Base-by-base conservation (phyloP, 2,329 filamentous ascomycete species). In the Fonsecaea pedrosoi region DNA sequence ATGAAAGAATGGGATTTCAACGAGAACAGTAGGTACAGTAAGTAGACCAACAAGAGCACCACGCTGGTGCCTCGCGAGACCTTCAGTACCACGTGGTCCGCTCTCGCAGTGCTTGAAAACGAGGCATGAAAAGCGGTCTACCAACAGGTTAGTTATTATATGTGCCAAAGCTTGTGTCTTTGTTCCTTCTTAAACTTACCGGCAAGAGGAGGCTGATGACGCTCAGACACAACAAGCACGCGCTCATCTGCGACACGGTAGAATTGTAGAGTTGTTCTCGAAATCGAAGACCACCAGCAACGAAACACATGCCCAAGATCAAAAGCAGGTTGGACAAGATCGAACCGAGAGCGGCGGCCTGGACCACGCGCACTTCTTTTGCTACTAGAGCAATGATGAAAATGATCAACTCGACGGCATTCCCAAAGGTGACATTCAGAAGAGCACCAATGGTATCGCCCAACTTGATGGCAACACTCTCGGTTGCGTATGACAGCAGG, bases 241-340 rank as follows among this genome's bases (percentile, higher is more conserved):
- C 94, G 77, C 92, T 97, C 92, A 97, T 97, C 77, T 97, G 93
- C 0, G 93, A 97, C 66, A 97, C 92, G 25, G 92, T 97, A 79
- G 89, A 95, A 80, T 97, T 97, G 81, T 97, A 97, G 69, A 97
- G 89, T 87, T 97, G 94, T 81, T 97, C 94, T 76, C 91, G 90
- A 78, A 88, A 97, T 69, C 92, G 89, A 62, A 97, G 82, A 70
- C 93, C 94, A 75, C 94, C 94, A 30, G 96, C 81, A 60, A 96
- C 85, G 78, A 97, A 97, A 65, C 89, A 89, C 92, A 97, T 97
- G 74, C 94, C 94, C 73, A 97, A 81, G 75, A 96, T 96, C 68
- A 97, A 85, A 30, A 97, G 84, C 64, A 97, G 80, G 75, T 97
- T 97, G 70, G 93, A 90, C 71, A 97, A 82, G 73, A 97, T 96